Base-by-base conservation (phyloP, 1,284 basidiomycete genomes). In the Xerocomus nothofagi region DNA sequence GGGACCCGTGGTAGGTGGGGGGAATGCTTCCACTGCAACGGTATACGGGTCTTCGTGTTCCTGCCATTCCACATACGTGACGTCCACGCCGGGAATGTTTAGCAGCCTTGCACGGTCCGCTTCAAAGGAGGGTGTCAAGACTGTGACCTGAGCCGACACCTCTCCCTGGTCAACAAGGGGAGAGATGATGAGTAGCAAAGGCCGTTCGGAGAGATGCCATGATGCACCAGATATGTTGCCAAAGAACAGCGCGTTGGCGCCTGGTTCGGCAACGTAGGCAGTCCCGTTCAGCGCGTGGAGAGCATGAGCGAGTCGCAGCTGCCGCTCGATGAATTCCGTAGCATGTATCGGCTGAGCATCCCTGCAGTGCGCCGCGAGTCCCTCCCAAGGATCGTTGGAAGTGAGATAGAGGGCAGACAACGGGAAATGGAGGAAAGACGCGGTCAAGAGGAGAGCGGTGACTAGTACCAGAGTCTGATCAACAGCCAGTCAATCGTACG, bases 41-140 rank as follows among this genome's bases (percentile, higher is more conserved):
- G 73, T 60, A 60, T 86, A 94, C 0, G 91, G 90, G 60, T 79
- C 73, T 30, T 76, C 79, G 44, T 85, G 81, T 66, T 94, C 92
- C 10, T 80, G 73, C 91, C 91, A 94, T 49, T 81, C 73, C 6
- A 84, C 71, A 61, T 78, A 93, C 4, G 68, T 65, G 24, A 84
- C 70, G 0, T 66, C 57, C 1, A 65, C 55, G 10, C 61, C 66
- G 9, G 83, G 81, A 18, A 93, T 66, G 2, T 72, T 63, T 9
- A 90, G 72, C 29, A 76, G 59, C 57, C 75, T 80, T 0, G 91
- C 89, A 34, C 91, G 79, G 0, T 81, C 78, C 11, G 78, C 75
- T 67, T 94, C 91, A 54, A 94, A 94, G 41, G 76, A 72, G 0
- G 91, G 91, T 0, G 89, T 88, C 42, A 94, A 70, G 33, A 93